Conservation (phyloP, 2,329 filamentous ascomycete species). For the Talaromyces sp. region DNA sequence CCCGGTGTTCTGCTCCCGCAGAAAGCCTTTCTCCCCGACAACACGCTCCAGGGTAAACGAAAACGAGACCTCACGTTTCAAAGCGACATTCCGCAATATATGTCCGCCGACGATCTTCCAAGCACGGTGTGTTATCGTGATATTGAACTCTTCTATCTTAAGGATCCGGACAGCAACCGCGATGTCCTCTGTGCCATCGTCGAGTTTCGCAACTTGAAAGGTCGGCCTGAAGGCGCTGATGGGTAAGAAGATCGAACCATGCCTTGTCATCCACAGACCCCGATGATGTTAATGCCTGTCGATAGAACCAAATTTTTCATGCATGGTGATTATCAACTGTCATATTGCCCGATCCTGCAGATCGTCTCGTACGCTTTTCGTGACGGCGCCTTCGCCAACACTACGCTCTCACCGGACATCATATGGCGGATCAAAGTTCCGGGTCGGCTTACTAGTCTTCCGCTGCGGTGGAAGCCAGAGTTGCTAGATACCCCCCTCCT, state of each 20-base stretch:
- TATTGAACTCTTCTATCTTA: too few species aligned
- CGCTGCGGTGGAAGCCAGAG: constrained; percentile 18
- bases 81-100: too few species aligned
- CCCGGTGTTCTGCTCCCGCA: too few species aligned
- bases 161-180: too few species aligned
- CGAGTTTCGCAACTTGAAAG: constrained; percentile 23
- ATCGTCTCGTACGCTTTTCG: constrained; percentile 21
- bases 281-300: constrained; percentile 5
- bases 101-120: too few species aligned
- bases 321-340: constrained; percentile 22
- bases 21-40: too few species aligned
- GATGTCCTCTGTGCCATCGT: constrained; percentile 11
- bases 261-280: not conserved
- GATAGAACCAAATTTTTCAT: constrained; percentile 25
- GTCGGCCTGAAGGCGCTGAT: constrained; percentile 20
- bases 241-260: constrained; percentile 19
- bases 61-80: too few species aligned
- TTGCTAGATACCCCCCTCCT: constrained; percentile 20
- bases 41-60: too few species aligned
- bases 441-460: constrained; percentile 15
- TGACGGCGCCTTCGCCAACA: constrained; percentile 20
- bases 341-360: constrained; percentile 21
- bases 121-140: too few species aligned
- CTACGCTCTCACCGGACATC: constrained; percentile 17
- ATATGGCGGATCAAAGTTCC: constrained; percentile 20